Percentiles rank a stretch among this genome's conserved stretches.
Evolutionary conservation across 2,329 filamentous ascomycete species (phyloP).

Genomic region (Talaromyces sp.): DNA sequence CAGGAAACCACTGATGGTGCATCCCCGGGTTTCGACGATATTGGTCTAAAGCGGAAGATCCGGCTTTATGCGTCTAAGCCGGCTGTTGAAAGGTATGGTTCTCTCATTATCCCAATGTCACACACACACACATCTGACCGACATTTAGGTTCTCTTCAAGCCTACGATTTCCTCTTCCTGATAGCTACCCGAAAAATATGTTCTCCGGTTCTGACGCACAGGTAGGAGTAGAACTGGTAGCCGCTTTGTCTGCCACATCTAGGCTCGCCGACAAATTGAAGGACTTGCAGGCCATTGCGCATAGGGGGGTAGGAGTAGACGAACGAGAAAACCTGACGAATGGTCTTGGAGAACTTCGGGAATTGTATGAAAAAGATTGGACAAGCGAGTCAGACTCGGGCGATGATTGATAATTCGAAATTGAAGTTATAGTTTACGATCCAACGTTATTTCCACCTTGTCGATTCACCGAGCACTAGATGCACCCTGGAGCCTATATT

Average conservation of each 20-base stretch:
- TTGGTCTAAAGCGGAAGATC: constrained; percentile 26
- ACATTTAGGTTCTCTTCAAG: constrained; percentile 30
- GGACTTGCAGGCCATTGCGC: constrained; percentile 58
- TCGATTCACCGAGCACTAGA: background rate
- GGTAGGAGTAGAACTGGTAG: constrained; percentile 44
- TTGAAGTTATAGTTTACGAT: background rate
- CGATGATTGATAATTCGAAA: constrained; percentile 31
- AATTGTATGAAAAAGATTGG: constrained; percentile 87
- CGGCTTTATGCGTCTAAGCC: constrained; percentile 31
- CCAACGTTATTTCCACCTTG: too few relatives aligned
- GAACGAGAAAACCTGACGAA: constrained; percentile 82
- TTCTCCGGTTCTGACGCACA: constrained; percentile 49
- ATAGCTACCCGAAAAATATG: constrained; percentile 74
- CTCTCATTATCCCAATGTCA: background rate
- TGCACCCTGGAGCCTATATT: background rate
- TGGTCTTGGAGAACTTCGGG: constrained; percentile 72
- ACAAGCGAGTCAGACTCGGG: constrained; percentile 57
- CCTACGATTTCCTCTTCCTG: constrained; percentile 68
- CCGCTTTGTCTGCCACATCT: constrained; percentile 68
- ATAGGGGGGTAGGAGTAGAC: constrained; percentile 61
- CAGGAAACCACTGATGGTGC: constrained; percentile 17
- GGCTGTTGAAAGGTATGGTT: constrained; percentile 29
- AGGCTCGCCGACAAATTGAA: constrained; percentile 66
- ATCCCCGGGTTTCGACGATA: constrained; percentile 18
- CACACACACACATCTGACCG: background rate